These are phyloP conservation scores for Eleusine indica DNA, from an alignment of 176 grass and related monocot genomes.

Conservation along the genomic window DNA sequence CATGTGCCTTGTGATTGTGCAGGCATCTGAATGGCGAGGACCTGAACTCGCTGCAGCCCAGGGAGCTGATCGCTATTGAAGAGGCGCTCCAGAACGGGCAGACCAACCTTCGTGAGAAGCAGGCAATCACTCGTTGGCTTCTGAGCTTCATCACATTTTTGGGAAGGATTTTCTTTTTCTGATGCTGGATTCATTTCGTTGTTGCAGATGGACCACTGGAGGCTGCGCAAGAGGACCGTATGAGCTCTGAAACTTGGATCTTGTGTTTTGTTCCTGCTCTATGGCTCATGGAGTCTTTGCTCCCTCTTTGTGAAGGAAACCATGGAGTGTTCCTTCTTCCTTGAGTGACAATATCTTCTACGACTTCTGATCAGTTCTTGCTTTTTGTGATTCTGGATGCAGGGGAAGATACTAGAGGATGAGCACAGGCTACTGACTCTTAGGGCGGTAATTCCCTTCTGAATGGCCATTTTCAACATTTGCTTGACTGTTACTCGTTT, in stretches of 20 bases:
- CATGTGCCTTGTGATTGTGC: not conserved
- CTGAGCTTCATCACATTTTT: not conserved
- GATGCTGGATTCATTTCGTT: conserved; percentile 15
- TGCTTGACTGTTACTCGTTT: conserved; percentile 18
- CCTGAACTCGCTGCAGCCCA: conserved; percentile 83
- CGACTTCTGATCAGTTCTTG: not conserved
- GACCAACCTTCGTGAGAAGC: conserved; percentile 63
- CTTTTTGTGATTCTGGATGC: conserved; percentile 26
- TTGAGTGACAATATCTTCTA: not conserved
- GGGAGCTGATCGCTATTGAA: conserved; percentile 86
- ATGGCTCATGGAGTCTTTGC: not conserved
- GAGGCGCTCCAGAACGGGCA: conserved; percentile 72
- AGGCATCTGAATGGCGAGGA: conserved; percentile 96
- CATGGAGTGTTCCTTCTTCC: not conserved
- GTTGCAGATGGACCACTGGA: conserved; percentile 80
- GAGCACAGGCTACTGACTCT: conserved; percentile 72
- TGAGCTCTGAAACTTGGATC: conserved; percentile 11
- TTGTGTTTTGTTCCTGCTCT: not conserved
- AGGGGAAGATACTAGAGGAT: conserved; percentile 82
- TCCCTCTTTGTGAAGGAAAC: not conserved
- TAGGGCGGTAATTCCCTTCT: conserved; percentile 61
- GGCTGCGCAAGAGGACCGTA: conserved; percentile 81
- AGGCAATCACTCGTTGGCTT: conserved; percentile 45
- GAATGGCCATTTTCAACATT: not conserved
- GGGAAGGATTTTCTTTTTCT: not conserved